A percentile compares a stretch with the other conserved stretches of the same genome.
Evolutionary conservation across 129 eudicot species (phyloP).

Genomic region (Artemisia annua): DNA sequence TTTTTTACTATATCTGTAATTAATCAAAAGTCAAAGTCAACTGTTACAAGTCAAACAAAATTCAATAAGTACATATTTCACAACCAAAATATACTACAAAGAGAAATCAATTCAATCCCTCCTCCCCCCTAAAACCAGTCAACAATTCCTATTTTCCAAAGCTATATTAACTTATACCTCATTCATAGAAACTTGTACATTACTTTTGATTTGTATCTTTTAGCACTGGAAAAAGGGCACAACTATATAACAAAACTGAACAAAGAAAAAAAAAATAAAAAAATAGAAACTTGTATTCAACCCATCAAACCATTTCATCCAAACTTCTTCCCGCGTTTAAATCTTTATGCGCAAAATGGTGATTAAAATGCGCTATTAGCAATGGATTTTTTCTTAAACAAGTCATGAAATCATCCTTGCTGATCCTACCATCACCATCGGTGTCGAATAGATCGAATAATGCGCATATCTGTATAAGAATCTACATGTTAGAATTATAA

Average conservation of each 20-base stretch:
- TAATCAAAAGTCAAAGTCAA: constrained; percentile 23
- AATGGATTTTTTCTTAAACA: constrained; percentile 78
- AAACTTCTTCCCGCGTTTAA: constrained; percentile 25
- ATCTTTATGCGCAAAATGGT: constrained; percentile 42
- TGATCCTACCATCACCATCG: constrained; percentile 67
- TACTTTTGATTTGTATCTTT: constrained; percentile 6
- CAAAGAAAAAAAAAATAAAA: neutral
- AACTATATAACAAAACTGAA: neutral
- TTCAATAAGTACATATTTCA: constrained; percentile 23
- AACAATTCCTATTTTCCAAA: constrained; percentile 11
- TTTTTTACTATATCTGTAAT: constrained; percentile 19
- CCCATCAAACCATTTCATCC: constrained; percentile 41
- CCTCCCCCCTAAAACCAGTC: constrained; percentile 11
- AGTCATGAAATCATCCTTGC: constrained; percentile 64
- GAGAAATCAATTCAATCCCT: constrained; percentile 16
- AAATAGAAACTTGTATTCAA: constrained; percentile 6
- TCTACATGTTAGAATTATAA: neutral
- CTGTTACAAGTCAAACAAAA: constrained; percentile 14
- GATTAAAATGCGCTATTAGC: constrained; percentile 72
- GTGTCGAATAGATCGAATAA: constrained; percentile 64
- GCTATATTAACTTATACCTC: constrained; percentile 11
- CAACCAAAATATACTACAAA: constrained; percentile 29
- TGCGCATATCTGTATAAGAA: constrained; percentile 46
- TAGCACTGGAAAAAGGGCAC: constrained; percentile 9
- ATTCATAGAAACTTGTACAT: constrained; percentile 15